Evolutionary conservation across 2,329 filamentous ascomycete genomes (phyloP).

Genomic region (Colletotrichum costaricense): DNA sequence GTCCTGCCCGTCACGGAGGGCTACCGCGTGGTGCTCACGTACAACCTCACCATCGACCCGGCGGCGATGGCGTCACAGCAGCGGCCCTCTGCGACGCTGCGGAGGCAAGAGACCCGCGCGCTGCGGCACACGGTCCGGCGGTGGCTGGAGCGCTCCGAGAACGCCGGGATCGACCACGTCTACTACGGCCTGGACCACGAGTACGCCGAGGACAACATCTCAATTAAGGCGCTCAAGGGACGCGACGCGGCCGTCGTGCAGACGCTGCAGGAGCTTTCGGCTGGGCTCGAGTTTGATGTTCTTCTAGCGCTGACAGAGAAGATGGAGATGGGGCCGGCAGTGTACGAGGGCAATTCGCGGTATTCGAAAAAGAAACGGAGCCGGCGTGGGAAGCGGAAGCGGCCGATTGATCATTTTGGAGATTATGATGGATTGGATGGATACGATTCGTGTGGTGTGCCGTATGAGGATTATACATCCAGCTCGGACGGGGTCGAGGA

Average conservation of each 20-base stretch:
- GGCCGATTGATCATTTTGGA: neutral
- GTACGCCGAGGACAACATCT: conserved; percentile 48
- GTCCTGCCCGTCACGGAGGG: conserved; percentile 59
- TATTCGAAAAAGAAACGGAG: neutral
- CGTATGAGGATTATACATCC: conserved; percentile 1
- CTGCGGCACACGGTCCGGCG: conserved; percentile 39
- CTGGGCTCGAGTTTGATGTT: conserved; percentile 43
- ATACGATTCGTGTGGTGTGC: no score
- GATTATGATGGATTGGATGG: no score
- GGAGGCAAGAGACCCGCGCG: conserved; percentile 1
- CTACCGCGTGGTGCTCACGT: conserved; percentile 62
- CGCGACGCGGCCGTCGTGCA: conserved; percentile 42
- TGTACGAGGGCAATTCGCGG: neutral
- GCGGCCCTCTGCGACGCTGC: conserved; percentile 39
- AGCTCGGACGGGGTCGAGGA: conserved; percentile 13
- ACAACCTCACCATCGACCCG: conserved; percentile 55
- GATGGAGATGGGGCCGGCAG: conserved; percentile 38
- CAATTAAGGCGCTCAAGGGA: conserved; percentile 41
- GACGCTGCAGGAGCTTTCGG: conserved; percentile 40
- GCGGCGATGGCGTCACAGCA: neutral
- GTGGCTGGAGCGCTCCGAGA: conserved; percentile 39
- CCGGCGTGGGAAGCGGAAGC: neutral
- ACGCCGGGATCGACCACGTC: conserved; percentile 26
- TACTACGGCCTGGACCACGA: conserved; percentile 48
- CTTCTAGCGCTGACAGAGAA: conserved; percentile 48